Conservation (phyloP, 768 basidiomycete species). For the Trametopsis cervina region DNA sequence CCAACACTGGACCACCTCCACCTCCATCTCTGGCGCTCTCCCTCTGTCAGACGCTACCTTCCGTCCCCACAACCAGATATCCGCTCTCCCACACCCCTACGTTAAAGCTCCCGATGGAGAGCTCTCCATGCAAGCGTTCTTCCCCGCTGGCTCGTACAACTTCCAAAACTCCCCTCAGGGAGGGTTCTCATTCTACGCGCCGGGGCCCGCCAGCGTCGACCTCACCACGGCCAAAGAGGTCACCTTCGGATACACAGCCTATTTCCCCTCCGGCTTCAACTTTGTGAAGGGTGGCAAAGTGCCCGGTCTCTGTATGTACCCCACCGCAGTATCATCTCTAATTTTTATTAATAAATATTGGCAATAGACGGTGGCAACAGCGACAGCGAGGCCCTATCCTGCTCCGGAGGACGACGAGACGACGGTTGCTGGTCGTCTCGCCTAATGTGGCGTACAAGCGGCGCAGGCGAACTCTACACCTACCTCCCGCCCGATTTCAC, state of each 20-base stretch:
- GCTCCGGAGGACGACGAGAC: conserved; percentile 64
- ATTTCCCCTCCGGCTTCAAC: conserved; percentile 55
- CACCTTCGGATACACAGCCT: conserved; percentile 55
- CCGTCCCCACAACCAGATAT: conserved; percentile 18
- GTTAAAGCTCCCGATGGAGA: conserved; percentile 20
- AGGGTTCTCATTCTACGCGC: conserved; percentile 68
- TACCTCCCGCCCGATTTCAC: conserved; percentile 37
- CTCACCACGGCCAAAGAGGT: conserved; percentile 58
- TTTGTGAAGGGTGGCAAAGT: conserved; percentile 67
- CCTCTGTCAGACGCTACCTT: conserved; percentile 22
- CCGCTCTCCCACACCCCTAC: conserved; percentile 19
- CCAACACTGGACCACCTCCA: conserved; percentile 22
- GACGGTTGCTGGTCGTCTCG: conserved; percentile 61
- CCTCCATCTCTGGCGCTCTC: conserved; percentile 15
- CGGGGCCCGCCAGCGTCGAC: conserved; percentile 45
- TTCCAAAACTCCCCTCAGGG: conserved; percentile 40
- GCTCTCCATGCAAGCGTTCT: conserved; percentile 20
- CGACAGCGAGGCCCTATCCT: conserved; percentile 40
- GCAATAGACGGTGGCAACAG: conserved; percentile 52
- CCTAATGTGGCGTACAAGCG: conserved; percentile 60
- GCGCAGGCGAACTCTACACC: conserved; percentile 36
- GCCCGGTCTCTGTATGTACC: conserved; percentile 56
- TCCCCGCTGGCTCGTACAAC: conserved; percentile 45
- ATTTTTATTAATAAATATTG: not conserved
- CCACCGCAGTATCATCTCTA: not conserved